A percentile compares a stretch with the other conserved stretches of the same genome.
These are phyloP conservation scores for Collybiopsis confluens DNA, from an alignment of 768 basidiomycete genomes.

Conservation along the genomic window DNA sequence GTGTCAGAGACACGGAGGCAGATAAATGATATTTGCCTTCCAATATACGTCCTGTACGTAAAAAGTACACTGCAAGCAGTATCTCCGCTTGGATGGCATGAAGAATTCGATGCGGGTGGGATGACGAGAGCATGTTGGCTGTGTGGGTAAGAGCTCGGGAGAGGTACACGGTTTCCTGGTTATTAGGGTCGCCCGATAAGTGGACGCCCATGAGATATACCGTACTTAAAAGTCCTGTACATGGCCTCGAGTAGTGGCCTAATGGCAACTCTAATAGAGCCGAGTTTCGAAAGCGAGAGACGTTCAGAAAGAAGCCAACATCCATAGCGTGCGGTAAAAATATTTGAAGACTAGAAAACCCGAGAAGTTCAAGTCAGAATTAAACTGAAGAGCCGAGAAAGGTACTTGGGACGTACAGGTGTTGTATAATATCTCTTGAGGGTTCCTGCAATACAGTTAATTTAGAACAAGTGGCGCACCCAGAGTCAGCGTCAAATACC, in stretches of 20 bases:
- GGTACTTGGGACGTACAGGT: conserved; percentile 25
- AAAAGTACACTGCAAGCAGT: conserved; percentile 40
- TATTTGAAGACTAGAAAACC: conserved; percentile 41
- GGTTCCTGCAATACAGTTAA: conserved; percentile 2
- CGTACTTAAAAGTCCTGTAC: conserved; percentile 43
- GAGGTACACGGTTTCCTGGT: conserved; percentile 44
- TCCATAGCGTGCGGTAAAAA: conserved; percentile 56
- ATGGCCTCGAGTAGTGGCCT: conserved; percentile 42
- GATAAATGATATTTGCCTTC: conserved; percentile 39
- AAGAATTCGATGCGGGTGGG: conserved; percentile 25
- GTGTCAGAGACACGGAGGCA: conserved; percentile 28
- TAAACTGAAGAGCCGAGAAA: neutral
- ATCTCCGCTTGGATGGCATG: conserved; percentile 34
- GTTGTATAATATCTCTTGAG: conserved; percentile 33
- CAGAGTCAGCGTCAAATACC: neutral
- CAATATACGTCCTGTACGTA: conserved; percentile 32
- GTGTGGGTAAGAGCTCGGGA: conserved; percentile 40
- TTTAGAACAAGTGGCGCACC: no score
- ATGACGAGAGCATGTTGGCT: conserved; percentile 10
- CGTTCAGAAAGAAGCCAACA: conserved; percentile 64
- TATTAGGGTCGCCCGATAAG: conserved; percentile 35
- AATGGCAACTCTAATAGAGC: conserved; percentile 46
- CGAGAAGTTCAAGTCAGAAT: conserved; percentile 9
- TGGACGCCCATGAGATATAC: conserved; percentile 53
- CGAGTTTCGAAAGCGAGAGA: conserved; percentile 41